Conservation (phyloP, 345 rosid genomes). For the Citrus medica region DNA sequence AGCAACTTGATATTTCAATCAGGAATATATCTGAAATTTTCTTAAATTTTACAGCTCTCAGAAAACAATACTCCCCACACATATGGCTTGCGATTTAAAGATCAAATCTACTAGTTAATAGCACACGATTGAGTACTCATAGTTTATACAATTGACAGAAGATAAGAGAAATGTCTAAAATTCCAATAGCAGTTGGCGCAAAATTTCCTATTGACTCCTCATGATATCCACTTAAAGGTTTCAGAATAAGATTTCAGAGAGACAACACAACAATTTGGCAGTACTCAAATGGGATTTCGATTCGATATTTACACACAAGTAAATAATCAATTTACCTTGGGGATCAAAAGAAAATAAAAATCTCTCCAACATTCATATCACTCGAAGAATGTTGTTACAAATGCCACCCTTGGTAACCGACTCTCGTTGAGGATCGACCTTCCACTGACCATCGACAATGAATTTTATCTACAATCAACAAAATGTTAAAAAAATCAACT, state of each 20-base stretch:
- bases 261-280: not conserved
- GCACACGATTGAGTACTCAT: not conserved
- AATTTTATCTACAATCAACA: constrained; percentile 63
- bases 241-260: not conserved
- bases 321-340: constrained; percentile 10
- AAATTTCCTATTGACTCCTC: not conserved
- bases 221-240: not conserved
- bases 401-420: constrained; percentile 50
- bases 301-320: not conserved
- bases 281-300: not conserved
- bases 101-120: not conserved
- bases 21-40: not conserved
- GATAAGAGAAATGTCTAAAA: not conserved
- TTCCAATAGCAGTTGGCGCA: not conserved
- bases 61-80: not conserved
- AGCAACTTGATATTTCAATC: not conserved
- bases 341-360: not conserved
- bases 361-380: constrained; percentile 32
- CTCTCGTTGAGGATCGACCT: constrained; percentile 59
- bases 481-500: not conserved
- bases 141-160: not conserved
- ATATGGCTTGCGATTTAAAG: not conserved
- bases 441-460: constrained; percentile 85
- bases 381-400: constrained; percentile 73
- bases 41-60: not conserved